These are phyloP conservation scores for Novymonas esmeraldas DNA, from an alignment of 208 protist genomes.

Conservation along the genomic window DNA sequence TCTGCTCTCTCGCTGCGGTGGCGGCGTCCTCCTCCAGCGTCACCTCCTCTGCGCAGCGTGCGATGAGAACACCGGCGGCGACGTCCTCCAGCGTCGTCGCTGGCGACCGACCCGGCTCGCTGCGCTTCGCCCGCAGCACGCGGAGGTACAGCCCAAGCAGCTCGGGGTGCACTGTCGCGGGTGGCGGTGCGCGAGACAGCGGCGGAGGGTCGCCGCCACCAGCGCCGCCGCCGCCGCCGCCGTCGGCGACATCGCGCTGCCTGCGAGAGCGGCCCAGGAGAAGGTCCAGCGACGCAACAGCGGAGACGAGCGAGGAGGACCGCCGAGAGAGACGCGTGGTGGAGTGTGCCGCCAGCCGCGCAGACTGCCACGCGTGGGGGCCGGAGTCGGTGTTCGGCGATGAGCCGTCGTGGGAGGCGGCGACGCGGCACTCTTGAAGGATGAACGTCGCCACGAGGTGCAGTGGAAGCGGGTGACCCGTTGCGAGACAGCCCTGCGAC, in stretches of 20 bases:
- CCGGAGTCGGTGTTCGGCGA: neutral
- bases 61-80: neutral
- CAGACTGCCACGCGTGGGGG: too few species aligned
- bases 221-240: too few species aligned
- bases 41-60: neutral
- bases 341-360: too few species aligned
- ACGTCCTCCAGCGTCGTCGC: conserved; percentile 8
- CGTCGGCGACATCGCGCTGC: too few species aligned
- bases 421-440: conserved; percentile 22
- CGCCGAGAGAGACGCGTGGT: neutral
- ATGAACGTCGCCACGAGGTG: conserved; percentile 25
- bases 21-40: neutral
- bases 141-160: conserved; percentile 3
- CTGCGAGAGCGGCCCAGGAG: neutral
- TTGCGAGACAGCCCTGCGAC: too few species aligned
- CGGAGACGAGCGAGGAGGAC: neutral
- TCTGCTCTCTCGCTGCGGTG: neutral
- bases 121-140: conserved; percentile 5
- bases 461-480: too few species aligned
- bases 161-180: conserved; percentile 6
- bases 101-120: neutral
- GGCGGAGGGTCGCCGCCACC: too few species aligned
- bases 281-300: neutral
- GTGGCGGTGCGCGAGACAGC: too few species aligned
- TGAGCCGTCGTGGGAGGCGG: neutral